phyloP scores from a whole-genome alignment of 371 early-diverging fungal species.

The Gilbertella persicaria region DNA sequence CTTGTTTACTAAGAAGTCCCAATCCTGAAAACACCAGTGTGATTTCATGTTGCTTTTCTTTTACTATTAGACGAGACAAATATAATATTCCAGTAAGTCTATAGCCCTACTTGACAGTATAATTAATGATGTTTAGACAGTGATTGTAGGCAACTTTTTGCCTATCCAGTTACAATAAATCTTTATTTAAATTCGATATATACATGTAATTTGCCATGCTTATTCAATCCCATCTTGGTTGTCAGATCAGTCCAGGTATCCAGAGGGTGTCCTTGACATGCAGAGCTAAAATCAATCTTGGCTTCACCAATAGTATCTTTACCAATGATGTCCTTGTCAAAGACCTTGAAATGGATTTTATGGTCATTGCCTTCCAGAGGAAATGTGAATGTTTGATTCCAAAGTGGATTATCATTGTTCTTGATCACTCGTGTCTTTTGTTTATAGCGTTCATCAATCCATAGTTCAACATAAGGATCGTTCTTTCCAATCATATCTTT shows the following conservation, averaged over 20 bases:
- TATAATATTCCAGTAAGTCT: conserved; percentile 73
- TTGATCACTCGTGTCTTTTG: conserved; percentile 49
- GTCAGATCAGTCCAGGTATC: conserved; percentile 40
- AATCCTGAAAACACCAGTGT: conserved; percentile 54
- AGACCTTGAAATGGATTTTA: conserved; percentile 41
- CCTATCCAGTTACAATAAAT: conserved; percentile 58
- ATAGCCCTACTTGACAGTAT: conserved; percentile 23
- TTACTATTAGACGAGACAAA: conserved; percentile 90
- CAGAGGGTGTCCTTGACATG: conserved; percentile 21
- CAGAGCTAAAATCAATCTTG: conserved; percentile 26
- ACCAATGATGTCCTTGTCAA: conserved; percentile 42
- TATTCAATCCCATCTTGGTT: conserved; percentile 25
- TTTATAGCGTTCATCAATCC: conserved; percentile 9
- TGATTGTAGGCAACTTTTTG: conserved; percentile 84
- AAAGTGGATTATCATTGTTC: conserved; percentile 42
- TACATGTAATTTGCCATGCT: conserved; percentile 37
- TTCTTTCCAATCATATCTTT: conserved; percentile 16
- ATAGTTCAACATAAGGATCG: conserved; percentile 20
- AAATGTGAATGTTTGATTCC: conserved; percentile 25
- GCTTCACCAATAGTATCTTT: conserved; percentile 49
- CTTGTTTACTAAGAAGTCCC: conserved; percentile 68
- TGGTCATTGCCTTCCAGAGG: conserved; percentile 17
- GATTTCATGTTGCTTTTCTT: conserved; percentile 87
- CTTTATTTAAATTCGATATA: conserved; percentile 11
- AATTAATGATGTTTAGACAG: conserved; percentile 45